phyloP scores from a whole-genome alignment of 2,329 filamentous ascomycete genomes.

The Ophiognomonia clavigignenti-juglandacearum region DNA sequence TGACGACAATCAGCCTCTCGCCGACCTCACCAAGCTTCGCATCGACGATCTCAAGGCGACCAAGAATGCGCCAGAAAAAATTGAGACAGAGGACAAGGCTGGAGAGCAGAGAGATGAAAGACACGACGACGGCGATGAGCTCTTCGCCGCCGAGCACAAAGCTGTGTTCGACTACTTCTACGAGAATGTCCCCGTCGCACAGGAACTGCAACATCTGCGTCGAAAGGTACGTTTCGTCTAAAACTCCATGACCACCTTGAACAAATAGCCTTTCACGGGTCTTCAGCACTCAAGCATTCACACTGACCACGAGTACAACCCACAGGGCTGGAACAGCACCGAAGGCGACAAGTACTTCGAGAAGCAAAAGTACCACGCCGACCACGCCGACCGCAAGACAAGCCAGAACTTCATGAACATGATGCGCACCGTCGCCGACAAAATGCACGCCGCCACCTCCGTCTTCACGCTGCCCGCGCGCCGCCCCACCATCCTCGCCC shows the following conservation, averaged over 20 bases:
- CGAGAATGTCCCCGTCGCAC: neutral
- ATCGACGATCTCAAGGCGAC: no score
- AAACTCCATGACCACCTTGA: neutral
- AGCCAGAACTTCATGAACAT: conserved; percentile 31
- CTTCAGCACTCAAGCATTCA: neutral
- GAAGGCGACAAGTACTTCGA: conserved; percentile 38
- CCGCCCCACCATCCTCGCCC: conserved; percentile 39
- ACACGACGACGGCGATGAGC: neutral
- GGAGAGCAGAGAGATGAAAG: neutral
- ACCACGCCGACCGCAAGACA: conserved; percentile 23
- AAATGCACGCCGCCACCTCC: conserved; percentile 32
- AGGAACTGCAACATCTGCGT: neutral
- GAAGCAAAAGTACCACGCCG: conserved; percentile 32
- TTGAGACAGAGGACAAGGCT: neutral
- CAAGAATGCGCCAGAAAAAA: neutral
- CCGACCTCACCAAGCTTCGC: neutral
- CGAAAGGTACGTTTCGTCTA: neutral
- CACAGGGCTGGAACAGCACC: conserved; percentile 39
- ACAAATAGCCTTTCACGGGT: neutral
- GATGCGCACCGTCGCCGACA: conserved; percentile 37
- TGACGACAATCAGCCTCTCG: neutral
- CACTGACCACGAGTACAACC: neutral
- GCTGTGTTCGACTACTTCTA: neutral
- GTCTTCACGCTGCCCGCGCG: conserved; percentile 24
- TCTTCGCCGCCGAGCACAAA: neutral